Evolutionary conservation across 345 rosid species (phyloP).

Genomic region (Jatropha curcas): DNA sequence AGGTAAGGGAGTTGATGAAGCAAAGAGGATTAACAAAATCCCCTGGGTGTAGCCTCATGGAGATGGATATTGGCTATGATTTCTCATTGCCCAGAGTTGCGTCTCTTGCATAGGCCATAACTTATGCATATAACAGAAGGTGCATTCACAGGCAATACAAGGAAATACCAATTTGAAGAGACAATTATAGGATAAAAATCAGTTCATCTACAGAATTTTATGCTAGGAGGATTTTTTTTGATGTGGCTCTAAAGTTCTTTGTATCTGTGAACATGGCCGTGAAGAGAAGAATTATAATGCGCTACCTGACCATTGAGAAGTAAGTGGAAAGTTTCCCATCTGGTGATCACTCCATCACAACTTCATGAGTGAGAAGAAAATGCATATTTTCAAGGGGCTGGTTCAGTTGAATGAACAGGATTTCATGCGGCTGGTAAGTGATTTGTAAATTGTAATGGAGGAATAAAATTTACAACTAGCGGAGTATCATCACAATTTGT

Average conservation of each 20-base stretch:
- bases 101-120: conserved; percentile 20
- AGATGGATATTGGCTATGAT: conserved; percentile 36
- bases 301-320: too few species aligned
- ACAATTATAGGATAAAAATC: background rate
- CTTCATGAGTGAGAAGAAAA: background rate
- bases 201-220: background rate
- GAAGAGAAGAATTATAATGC: background rate
- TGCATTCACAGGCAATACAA: background rate
- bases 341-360: background rate
- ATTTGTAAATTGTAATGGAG: too few species aligned
- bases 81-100: conserved; percentile 28
- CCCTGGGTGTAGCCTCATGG: conserved; percentile 56
- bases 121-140: background rate
- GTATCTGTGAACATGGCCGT: background rate
- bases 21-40: conserved; percentile 56
- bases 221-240: background rate
- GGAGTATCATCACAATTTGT: too few species aligned
- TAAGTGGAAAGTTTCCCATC: background rate
- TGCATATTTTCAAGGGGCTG: too few species aligned
- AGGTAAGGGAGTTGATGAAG: conserved; percentile 71
- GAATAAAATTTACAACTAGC: too few species aligned
- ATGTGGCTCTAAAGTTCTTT: background rate
- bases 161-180: background rate
- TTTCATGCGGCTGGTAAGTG: background rate
- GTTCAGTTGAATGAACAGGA: background rate